phyloP scores from a whole-genome alignment of 164 flowering plant species.

The Saururus chinensis region DNA sequence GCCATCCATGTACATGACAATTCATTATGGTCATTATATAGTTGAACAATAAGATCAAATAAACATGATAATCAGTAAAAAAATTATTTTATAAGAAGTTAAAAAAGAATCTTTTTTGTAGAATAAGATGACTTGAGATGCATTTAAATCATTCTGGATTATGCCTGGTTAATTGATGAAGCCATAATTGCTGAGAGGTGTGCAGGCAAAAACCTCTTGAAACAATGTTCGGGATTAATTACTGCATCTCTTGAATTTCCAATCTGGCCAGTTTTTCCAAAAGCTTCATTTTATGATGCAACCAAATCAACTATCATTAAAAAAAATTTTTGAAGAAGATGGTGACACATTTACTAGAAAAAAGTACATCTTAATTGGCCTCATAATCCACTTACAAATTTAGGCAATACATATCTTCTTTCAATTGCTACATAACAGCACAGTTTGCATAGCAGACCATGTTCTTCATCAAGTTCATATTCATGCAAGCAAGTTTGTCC shows the following conservation, averaged over 20 bases:
- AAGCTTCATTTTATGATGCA: neutral
- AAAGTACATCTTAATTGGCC: neutral
- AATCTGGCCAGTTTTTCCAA: no score
- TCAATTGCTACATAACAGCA: neutral
- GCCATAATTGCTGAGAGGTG: no score
- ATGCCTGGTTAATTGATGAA: no score
- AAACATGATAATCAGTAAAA: no score
- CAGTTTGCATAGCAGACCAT: neutral
- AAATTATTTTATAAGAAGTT: no score
- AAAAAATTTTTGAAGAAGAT: neutral
- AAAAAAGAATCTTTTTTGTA: no score
- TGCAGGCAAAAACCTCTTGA: neutral
- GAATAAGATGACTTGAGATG: no score
- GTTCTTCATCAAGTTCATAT: neutral
- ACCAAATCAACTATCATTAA: neutral
- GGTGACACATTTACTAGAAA: neutral
- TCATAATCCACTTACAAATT: neutral
- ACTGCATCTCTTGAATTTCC: no score
- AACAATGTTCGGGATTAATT: neutral
- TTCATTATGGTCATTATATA: no score
- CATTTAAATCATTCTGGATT: no score
- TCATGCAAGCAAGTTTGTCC: constrained; percentile 1
- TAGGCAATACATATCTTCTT: neutral
- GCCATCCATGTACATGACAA: no score
- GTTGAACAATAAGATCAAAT: no score